Conservation (phyloP, 148 eudicot species). For the Salicornia ramosissima region DNA sequence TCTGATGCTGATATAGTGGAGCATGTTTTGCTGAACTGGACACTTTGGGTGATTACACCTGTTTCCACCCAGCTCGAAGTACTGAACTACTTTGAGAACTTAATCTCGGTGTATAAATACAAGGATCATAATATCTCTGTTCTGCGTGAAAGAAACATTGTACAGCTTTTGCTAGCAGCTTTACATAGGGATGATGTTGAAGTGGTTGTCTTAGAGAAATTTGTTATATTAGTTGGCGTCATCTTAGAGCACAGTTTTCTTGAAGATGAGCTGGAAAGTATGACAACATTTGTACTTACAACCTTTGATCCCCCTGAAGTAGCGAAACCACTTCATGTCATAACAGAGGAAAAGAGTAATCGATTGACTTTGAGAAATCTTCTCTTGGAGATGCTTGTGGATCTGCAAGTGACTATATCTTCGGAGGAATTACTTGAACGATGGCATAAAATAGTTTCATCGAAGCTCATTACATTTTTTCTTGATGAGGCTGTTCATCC, state of each 20-base stretch:
- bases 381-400: conserved; percentile 78
- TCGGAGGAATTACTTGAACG: conserved; percentile 75
- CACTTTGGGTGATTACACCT: conserved; percentile 75
- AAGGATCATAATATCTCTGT: conserved; percentile 82
- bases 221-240: conserved; percentile 68
- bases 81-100: conserved; percentile 76
- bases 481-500: conserved; percentile 94
- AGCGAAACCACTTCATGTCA: conserved; percentile 50
- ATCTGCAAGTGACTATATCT: conserved; percentile 69
- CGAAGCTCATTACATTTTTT: conserved; percentile 65
- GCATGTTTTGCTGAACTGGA: conserved; percentile 91
- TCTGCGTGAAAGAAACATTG: conserved; percentile 78
- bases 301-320: conserved; percentile 79
- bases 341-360: conserved; percentile 79
- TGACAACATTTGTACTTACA: conserved; percentile 76
- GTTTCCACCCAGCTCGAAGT: conserved; percentile 72
- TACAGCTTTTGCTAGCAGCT: conserved; percentile 69
- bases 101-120: conserved; percentile 83
- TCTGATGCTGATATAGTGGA: conserved; percentile 91
- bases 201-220: conserved; percentile 70
- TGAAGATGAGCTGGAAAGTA: conserved; percentile 65
- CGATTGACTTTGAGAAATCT: conserved; percentile 82
- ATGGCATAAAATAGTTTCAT: conserved; percentile 85
- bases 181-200: conserved; percentile 84
- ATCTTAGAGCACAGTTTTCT: conserved; percentile 79